Conservation (phyloP, 192 early-diverging fungal genomes). For the Geranomyces variabilis region DNA sequence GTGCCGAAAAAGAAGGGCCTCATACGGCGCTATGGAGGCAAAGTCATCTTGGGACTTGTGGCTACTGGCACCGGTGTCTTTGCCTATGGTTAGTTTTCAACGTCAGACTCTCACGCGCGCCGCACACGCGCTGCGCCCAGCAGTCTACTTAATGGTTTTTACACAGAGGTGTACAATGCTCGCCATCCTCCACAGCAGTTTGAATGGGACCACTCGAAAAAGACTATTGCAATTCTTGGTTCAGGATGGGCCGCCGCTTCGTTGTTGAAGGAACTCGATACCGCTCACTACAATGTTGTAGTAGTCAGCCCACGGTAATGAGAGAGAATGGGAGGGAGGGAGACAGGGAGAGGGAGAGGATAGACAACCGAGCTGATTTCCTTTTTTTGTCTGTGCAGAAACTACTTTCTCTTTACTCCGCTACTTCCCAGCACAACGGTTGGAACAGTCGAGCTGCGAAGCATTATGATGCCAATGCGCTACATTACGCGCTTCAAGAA, state of each 20-base stretch:
- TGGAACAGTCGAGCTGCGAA: conserved; percentile 86
- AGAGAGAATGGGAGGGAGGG: no score
- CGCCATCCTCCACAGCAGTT: conserved; percentile 53
- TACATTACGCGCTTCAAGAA: conserved; percentile 86
- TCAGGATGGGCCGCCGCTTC: conserved; percentile 58
- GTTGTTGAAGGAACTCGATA: conserved; percentile 74
- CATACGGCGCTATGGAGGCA: conserved; percentile 25
- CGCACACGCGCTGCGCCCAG: not conserved
- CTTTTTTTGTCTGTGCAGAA: conserved; percentile 42
- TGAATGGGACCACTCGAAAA: conserved; percentile 53
- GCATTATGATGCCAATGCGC: conserved; percentile 85
- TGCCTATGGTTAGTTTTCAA: conserved; percentile 26
- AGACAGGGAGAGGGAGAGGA: no score
- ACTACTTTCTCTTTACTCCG: conserved; percentile 82
- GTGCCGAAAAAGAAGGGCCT: not conserved
- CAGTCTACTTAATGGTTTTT: not conserved
- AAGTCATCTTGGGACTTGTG: conserved; percentile 14
- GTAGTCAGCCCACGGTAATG: conserved; percentile 24
- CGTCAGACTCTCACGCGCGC: no score
- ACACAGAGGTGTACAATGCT: conserved; percentile 40
- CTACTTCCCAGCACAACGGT: conserved; percentile 63
- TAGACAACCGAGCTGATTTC: no score
- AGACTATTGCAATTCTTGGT: conserved; percentile 54
- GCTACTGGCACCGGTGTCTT: conserved; percentile 16
- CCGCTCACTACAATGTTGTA: conserved; percentile 76